Conservation (phyloP, 495 filamentous ascomycete genomes). For the Ascodesmis nigricans region DNA sequence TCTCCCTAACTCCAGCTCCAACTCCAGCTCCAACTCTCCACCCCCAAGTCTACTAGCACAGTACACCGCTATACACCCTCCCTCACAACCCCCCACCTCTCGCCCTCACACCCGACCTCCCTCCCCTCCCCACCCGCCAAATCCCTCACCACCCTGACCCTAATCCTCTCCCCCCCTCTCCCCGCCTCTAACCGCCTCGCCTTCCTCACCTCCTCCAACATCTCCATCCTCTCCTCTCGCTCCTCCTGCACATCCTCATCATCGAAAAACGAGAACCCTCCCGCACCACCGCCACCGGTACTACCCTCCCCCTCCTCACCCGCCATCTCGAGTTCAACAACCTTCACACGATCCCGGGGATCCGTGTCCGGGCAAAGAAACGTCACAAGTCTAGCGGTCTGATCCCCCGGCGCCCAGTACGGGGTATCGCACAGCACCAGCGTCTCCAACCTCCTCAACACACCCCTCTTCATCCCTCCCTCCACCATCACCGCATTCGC, state of each 20-base stretch:
- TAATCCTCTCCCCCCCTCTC: constrained; percentile 7
- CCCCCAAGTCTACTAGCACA: no score
- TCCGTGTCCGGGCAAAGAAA: background rate
- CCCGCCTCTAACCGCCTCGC: constrained; percentile 1
- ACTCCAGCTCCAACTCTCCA: no score
- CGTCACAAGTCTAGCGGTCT: constrained; percentile 2
- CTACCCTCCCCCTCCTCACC: constrained; percentile 1
- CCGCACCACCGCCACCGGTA: constrained; percentile 2
- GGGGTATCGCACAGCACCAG: constrained; percentile 11
- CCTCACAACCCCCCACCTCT: constrained; percentile 17
- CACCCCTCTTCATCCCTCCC: background rate
- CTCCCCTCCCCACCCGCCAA: constrained; percentile 9
- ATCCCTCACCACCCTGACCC: constrained; percentile 13
- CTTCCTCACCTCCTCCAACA: constrained; percentile 8
- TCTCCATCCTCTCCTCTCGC: constrained; percentile 4
- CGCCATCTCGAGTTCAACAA: constrained; percentile 13
- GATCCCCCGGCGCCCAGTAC: background rate
- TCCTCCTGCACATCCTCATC: constrained; percentile 5
- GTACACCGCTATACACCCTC: no score
- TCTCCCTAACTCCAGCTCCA: no score
- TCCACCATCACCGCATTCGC: constrained; percentile 1
- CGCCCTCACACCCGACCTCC: constrained; percentile 12
- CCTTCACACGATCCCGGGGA: constrained; percentile 4
- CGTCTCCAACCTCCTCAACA: constrained; percentile 4
- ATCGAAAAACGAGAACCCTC: constrained; percentile 17